Conservation (phyloP, 169 alveolate genomes). For the Plasmodium vivax region DNA sequence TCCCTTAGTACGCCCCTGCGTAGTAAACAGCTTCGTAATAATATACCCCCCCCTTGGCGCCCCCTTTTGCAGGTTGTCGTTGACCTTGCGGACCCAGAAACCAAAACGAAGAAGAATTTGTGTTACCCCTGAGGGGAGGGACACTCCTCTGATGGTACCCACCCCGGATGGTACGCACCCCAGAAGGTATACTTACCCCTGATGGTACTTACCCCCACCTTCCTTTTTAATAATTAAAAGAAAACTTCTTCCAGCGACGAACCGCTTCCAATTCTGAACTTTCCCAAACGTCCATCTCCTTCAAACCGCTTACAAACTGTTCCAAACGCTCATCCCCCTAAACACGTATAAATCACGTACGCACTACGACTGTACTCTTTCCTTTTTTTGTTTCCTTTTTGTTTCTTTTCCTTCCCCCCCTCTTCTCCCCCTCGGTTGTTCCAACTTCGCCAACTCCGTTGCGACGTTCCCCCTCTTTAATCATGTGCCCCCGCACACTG, state of each 20-base stretch:
- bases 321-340: not conserved
- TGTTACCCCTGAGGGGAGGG: not conserved
- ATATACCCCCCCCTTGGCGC: not conserved
- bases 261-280: not conserved
- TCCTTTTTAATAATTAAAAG: not conserved
- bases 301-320: not conserved
- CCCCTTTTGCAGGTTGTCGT: conserved; percentile 32
- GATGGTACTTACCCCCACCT: not conserved
- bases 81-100: conserved; percentile 67
- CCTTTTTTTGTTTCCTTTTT: not conserved
- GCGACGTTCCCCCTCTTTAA: not conserved
- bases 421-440: not conserved
- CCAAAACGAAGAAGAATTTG: conserved; percentile 38
- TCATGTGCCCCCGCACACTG: not conserved
- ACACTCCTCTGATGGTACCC: not conserved
- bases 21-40: not conserved
- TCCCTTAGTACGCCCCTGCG: not conserved
- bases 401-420: not conserved
- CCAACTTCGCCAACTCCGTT: too few species aligned
- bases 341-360: not conserved
- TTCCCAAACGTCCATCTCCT: not conserved
- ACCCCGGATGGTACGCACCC: not conserved
- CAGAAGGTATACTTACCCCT: too few species aligned
- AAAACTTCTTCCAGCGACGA: not conserved
- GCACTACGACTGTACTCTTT: not conserved